Conservation (phyloP, 208 protist species). For the Sergeia podlipaevii region DNA sequence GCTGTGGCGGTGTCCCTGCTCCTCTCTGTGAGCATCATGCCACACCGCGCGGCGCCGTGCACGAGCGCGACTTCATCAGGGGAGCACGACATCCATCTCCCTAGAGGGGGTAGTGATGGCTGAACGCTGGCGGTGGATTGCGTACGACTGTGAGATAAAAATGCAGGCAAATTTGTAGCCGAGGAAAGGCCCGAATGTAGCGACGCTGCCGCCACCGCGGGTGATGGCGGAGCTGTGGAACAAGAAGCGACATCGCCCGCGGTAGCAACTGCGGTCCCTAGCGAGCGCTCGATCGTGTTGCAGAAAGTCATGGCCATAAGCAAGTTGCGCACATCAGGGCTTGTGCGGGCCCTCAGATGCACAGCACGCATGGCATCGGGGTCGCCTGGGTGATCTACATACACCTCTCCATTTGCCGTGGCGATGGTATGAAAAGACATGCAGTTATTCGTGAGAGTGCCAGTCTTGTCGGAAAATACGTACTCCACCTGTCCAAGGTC, state of each 20-base stretch:
- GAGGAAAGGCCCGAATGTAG: background rate
- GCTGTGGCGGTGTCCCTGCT: conserved; percentile 23
- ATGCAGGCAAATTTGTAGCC: background rate
- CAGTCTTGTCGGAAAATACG: conserved; percentile 93
- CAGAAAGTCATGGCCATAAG: conserved; percentile 58
- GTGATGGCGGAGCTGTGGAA: background rate
- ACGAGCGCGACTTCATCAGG: conserved; percentile 93
- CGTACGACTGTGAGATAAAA: background rate
- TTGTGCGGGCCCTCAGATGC: conserved; percentile 1
- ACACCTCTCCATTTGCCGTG: conserved; percentile 18
- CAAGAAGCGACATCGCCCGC: background rate
- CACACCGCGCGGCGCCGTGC: conserved; percentile 61
- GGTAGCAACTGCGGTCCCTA: conserved; percentile 4
- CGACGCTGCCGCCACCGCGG: background rate
- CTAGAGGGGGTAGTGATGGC: background rate
- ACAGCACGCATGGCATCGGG: background rate
- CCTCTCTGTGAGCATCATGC: conserved; percentile 46
- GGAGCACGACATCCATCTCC: conserved; percentile 76
- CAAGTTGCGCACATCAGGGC: conserved; percentile 10
- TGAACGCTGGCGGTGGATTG: background rate
- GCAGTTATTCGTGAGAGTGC: conserved; percentile 90
- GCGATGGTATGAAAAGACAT: conserved; percentile 69
- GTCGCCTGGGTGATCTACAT: conserved; percentile 7
- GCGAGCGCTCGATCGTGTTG: conserved; percentile 52
- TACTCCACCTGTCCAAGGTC: conserved; percentile 93